Percentiles rank a stretch among this genome's conserved stretches.
Conservation (phyloP, 2,329 filamentous ascomycete genomes). For the Penicillium brasilianum region DNA sequence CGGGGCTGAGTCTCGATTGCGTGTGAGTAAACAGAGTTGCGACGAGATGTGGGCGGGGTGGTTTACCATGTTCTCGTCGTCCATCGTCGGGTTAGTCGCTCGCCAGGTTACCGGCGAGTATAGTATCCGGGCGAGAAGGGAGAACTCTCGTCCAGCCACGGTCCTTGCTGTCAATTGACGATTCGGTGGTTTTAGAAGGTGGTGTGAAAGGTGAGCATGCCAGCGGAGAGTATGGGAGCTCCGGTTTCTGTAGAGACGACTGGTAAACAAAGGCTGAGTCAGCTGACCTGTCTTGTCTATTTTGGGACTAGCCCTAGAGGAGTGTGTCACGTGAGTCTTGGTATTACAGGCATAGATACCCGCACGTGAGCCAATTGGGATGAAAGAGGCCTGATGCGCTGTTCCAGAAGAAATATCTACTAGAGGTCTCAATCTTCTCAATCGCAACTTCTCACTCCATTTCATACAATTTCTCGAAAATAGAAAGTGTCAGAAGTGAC, state of each 20-base stretch:
- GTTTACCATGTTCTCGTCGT: conserved; percentile 41
- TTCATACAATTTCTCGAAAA: conserved; percentile 3
- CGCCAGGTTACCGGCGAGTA: conserved; percentile 34
- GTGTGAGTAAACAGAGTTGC: conserved; percentile 19
- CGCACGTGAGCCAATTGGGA: conserved; percentile 11
- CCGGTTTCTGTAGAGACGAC: conserved; percentile 41
- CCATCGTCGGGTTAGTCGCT: conserved; percentile 35
- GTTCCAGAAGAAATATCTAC: not conserved
- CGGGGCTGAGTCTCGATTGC: conserved; percentile 33
- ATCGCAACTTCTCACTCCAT: not conserved
- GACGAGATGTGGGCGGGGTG: conserved; percentile 8
- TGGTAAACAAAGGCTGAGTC: conserved; percentile 46
- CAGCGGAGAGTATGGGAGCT: conserved; percentile 20
- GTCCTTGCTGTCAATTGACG: conserved; percentile 20
- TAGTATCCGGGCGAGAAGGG: conserved; percentile 30
- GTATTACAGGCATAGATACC: conserved; percentile 12
- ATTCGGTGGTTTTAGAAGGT: conserved; percentile 13
- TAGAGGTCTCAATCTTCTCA: not conserved
- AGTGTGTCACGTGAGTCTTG: conserved; percentile 2
- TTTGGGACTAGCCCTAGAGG: conserved; percentile 18
- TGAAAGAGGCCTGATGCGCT: not conserved
- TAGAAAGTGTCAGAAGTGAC: not conserved
- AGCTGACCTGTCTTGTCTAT: conserved; percentile 22
- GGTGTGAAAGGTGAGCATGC: conserved; percentile 19
- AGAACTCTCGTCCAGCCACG: conserved; percentile 33